Evolutionary conservation across 1,284 basidiomycete genomes (phyloP).

Genomic region (Fistulinella cinereoalba): DNA sequence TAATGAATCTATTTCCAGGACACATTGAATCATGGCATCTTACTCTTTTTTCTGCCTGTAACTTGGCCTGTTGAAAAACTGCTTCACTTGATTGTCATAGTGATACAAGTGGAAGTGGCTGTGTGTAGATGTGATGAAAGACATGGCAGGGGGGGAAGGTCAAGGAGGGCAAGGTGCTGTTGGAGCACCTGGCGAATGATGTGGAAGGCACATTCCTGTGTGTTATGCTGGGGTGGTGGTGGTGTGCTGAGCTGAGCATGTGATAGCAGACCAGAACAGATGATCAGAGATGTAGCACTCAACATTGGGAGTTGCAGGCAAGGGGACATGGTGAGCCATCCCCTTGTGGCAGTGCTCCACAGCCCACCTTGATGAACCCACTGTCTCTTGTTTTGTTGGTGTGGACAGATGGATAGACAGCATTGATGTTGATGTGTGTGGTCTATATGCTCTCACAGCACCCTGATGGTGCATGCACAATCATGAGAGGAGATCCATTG

Average conservation of each 20-base stretch:
- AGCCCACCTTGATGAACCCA: no score
- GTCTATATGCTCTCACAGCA: conserved; percentile 56
- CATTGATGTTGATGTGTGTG: no score
- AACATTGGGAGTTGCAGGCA: conserved; percentile 53
- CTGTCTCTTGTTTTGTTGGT: no score
- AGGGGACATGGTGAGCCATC: conserved; percentile 46
- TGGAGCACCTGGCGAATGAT: conserved; percentile 32
- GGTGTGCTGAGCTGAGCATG: no score
- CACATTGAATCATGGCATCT: no score
- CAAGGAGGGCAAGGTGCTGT: conserved; percentile 29
- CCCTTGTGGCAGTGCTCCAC: no score
- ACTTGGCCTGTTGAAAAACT: no score
- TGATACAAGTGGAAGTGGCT: not conserved
- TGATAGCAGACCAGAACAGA: conserved; percentile 25
- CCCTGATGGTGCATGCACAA: conserved; percentile 41
- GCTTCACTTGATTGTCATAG: no score
- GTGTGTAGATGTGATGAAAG: conserved; percentile 10
- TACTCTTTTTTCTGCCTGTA: no score
- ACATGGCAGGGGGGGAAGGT: conserved; percentile 18
- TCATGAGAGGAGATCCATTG: conserved; percentile 53
- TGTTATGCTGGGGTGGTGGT: not conserved
- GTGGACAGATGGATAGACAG: no score
- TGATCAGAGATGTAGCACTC: conserved; percentile 49
- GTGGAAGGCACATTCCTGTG: conserved; percentile 20
- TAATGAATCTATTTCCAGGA: no score